A percentile compares a stretch with the other conserved stretches of the same genome.
Conservation (phyloP, 139 green algal genomes). For the Chlamydomonas urium region DNA sequence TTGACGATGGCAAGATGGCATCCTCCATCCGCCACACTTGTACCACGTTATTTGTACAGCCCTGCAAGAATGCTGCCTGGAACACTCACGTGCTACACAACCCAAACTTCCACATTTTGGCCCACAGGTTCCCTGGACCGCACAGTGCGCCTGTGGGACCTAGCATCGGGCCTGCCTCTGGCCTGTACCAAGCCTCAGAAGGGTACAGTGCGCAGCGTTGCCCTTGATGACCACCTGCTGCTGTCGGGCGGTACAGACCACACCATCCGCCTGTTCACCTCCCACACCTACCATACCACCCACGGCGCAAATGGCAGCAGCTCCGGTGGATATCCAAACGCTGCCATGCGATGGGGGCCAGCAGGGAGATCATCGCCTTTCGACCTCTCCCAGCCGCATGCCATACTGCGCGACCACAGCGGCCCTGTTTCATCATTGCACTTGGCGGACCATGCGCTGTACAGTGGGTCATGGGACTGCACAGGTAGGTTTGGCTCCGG, state of each 20-base stretch:
- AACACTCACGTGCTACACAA: too few relatives aligned
- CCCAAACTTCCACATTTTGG: too few relatives aligned
- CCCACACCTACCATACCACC: conserved; percentile 9
- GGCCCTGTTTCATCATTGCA: conserved; percentile 56
- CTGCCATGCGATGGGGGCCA: too few relatives aligned
- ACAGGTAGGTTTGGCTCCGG: neutral
- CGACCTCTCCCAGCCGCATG: conserved; percentile 30
- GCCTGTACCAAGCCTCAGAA: conserved; percentile 39
- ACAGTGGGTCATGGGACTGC: conserved; percentile 35
- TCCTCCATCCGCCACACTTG: too few relatives aligned
- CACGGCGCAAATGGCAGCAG: too few relatives aligned
- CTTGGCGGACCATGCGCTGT: conserved; percentile 30
- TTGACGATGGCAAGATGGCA: too few relatives aligned
- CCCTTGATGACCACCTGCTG: conserved; percentile 38
- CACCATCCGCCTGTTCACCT: conserved; percentile 33
- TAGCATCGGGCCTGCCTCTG: conserved; percentile 48
- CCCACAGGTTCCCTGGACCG: conserved; percentile 65
- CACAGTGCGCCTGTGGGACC: conserved; percentile 65
- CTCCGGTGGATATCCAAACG: too few relatives aligned
- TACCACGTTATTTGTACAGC: too few relatives aligned
- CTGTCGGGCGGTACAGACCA: conserved; percentile 43
- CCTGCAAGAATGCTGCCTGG: too few relatives aligned
- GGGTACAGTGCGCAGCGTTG: conserved; percentile 60
- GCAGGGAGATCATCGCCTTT: too few relatives aligned
- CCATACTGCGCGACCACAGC: conserved; percentile 49